Evolutionary conservation across 768 basidiomycete genomes (phyloP), one percentile per base, ranked within the genome.

Genomic region (Dendrothele bispora): DNA sequence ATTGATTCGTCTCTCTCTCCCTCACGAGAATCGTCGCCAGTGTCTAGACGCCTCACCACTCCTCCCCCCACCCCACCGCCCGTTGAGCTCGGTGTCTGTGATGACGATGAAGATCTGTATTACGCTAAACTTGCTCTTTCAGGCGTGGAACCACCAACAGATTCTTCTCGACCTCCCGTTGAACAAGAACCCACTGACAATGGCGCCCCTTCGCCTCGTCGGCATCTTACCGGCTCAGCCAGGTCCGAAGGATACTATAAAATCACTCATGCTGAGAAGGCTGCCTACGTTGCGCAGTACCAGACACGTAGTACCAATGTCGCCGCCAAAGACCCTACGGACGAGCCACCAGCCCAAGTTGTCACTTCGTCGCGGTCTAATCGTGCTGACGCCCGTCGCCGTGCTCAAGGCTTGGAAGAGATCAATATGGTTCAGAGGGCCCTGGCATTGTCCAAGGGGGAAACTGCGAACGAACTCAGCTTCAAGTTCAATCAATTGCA

Each of bases 401-500:
- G 93, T 48, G 95, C 91, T 0, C 87, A 90, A 56, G 95, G 93
- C 1, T 71, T 98, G 61, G 95, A 99, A 61, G 91, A 95, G 70
- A 89, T 95, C 71, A 91, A 95, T 60, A 85, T 93, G 62, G 84
- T 95, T 41, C 88, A 95, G 62, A 78, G 81, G 22, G 87, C 84
- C 18, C 84, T 86, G 40, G 86, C 83, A 20, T 62, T 90, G 51
- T 88, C 84, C 46, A 87, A 86, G 68, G 77, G 86, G 53, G 87
- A 89, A 67, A 80, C 80, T 3, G 80, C 84, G 20, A 81, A 73
- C 43, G 80, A 91, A 63, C 64, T 89, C 35, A 75, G 72, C n/a
- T 88, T 97, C 77, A 95, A 97, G 74, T 98, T 98, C 75, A 98
- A 98, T 66, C 97, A 98, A 71, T 80, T 99, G 20, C 91, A 97